Evolutionary conservation across 106 monocot genomes (phyloP).

Genomic region (Dendrobium chrysotoxum): DNA sequence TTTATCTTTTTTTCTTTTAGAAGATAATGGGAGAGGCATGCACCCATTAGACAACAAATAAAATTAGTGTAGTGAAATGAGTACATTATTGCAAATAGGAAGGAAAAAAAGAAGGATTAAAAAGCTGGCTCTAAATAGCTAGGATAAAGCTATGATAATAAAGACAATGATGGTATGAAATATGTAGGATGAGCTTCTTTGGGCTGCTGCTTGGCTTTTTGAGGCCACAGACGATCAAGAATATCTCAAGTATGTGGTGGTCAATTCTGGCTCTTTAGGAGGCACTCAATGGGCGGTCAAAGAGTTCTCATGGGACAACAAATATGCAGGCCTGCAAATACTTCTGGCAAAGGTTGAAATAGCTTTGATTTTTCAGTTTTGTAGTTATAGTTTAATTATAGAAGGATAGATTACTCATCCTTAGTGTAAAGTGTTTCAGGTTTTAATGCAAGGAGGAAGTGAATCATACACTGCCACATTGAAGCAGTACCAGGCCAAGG

Average conservation of each 20-base stretch:
- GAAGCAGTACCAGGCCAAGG: constrained; percentile 84
- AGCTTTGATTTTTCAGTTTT: neutral
- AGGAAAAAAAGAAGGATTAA: no score
- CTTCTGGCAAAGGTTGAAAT: constrained; percentile 70
- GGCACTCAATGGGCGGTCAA: constrained; percentile 71
- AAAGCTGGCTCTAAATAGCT: no score
- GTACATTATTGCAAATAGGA: no score
- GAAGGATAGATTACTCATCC: neutral
- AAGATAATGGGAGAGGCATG: no score
- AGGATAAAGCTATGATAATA: no score
- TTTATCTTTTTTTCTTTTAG: neutral
- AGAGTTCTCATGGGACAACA: constrained; percentile 98
- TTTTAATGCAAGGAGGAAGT: constrained; percentile 25
- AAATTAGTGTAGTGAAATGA: no score
- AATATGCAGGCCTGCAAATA: constrained; percentile 86
- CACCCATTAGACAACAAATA: no score
- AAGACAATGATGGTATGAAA: neutral
- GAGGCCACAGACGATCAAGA: constrained; percentile 65
- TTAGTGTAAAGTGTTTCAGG: constrained; percentile 18
- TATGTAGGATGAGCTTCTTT: constrained; percentile 81
- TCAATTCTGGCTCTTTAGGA: constrained; percentile 52
- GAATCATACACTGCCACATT: constrained; percentile 27
- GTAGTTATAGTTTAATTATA: neutral
- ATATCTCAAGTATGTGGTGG: constrained; percentile 59
- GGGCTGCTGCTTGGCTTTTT: constrained; percentile 92